These are phyloP conservation scores for Candida odintsovae DNA, from an alignment of 805 yeast genomes.

Conservation along the genomic window DNA sequence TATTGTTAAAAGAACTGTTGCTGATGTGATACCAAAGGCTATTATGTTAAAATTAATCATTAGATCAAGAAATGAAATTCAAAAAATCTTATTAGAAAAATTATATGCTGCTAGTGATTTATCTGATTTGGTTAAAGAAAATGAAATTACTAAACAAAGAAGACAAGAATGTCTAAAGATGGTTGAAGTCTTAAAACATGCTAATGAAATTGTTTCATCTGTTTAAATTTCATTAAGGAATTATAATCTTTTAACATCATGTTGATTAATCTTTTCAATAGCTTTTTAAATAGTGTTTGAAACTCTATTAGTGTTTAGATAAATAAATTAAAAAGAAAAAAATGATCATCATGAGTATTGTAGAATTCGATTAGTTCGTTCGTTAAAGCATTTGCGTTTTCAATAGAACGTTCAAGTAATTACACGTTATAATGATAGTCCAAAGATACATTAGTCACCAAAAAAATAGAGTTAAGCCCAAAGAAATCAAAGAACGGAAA, in stretches of 20 bases:
- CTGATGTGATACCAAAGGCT: slow-evolving; percentile 93
- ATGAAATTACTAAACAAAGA: slow-evolving; percentile 87
- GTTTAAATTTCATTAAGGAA: too few relatives aligned
- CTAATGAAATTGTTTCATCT: slow-evolving; percentile 75
- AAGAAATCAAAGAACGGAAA: too few relatives aligned
- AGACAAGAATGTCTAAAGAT: slow-evolving; percentile 91
- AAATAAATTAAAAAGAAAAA: too few relatives aligned
- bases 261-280: background rate
- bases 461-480: too few relatives aligned
- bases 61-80: slow-evolving; percentile 80
- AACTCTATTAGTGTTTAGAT: background rate
- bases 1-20: slow-evolving; percentile 89
- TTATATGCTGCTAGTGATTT: slow-evolving; percentile 73
- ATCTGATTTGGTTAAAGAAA: slow-evolving; percentile 79
- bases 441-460: too few relatives aligned
- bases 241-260: too few relatives aligned
- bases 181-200: slow-evolving; percentile 88
- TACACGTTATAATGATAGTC: too few relatives aligned
- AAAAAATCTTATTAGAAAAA: slow-evolving; percentile 82
- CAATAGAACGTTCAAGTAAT: too few relatives aligned
- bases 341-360: too few relatives aligned
- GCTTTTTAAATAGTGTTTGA: background rate
- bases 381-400: too few relatives aligned
- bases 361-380: too few relatives aligned
- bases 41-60: slow-evolving; percentile 88